A percentile compares a stretch with the other conserved stretches of the same genome.
phyloP scores from a whole-genome alignment of 2,329 filamentous ascomycete genomes.

The Phialophora verrucosa region DNA sequence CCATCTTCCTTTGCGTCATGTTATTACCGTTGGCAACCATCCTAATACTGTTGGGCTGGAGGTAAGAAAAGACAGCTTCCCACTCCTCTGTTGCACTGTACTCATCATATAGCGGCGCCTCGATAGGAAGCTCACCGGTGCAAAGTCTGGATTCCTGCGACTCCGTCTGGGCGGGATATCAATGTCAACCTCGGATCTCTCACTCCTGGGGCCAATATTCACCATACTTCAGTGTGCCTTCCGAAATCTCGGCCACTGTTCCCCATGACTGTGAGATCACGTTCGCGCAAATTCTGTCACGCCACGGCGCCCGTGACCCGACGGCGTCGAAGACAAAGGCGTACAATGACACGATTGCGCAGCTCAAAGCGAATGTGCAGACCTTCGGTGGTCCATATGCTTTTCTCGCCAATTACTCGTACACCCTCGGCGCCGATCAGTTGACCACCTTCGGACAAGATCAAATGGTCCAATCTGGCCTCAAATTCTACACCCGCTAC shows the following conservation, averaged over 20 bases:
- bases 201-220: conserved; percentile 22
- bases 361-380: conserved; percentile 10
- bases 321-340: conserved; percentile 16
- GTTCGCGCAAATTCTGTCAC: conserved; percentile 15
- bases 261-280: conserved; percentile 10
- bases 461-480: conserved; percentile 14
- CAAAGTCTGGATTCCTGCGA: conserved; percentile 7
- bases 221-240: conserved; percentile 15
- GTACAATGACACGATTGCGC: conserved; percentile 12
- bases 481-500: conserved; percentile 18
- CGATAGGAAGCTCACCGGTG: background rate
- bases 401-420: conserved; percentile 16
- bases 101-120: conserved; percentile 2
- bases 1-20: conserved; percentile 8
- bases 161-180: conserved; percentile 1
- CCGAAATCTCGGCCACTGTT: conserved; percentile 7
- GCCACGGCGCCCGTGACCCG: conserved; percentile 17
- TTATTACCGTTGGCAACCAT: conserved; percentile 5
- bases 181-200: conserved; percentile 16
- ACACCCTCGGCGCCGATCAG: conserved; percentile 18
- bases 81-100: background rate
- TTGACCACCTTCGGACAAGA: conserved; percentile 18
- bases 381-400: conserved; percentile 8
- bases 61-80: conserved; percentile 7
- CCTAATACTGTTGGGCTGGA: conserved; percentile 3